These are phyloP conservation scores for Passalora sequoiae DNA, from an alignment of 2,329 filamentous ascomycete genomes.

Conservation along the genomic window DNA sequence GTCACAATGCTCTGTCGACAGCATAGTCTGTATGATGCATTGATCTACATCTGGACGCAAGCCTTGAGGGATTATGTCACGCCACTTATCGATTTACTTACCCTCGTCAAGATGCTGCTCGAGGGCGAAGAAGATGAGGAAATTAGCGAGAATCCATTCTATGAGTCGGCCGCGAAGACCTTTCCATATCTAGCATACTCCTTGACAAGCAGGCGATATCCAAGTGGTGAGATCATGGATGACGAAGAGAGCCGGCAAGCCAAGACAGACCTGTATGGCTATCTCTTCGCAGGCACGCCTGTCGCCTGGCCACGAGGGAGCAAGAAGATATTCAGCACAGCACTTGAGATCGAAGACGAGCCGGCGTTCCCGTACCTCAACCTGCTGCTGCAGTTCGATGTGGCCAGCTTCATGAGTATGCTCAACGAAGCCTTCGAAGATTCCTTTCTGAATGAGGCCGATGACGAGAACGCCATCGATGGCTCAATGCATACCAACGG, in stretches of 20 bases:
- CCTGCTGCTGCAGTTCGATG: slow-evolving; percentile 79
- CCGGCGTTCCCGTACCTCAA: slow-evolving; percentile 81
- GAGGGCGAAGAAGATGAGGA: slow-evolving; percentile 56
- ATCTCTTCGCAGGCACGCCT: slow-evolving; percentile 80
- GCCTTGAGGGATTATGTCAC: slow-evolving; percentile 85
- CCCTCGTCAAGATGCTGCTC: slow-evolving; percentile 53
- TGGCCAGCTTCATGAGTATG: slow-evolving; percentile 87
- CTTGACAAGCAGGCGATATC: slow-evolving; percentile 85
- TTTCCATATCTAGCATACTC: slow-evolving; percentile 93
- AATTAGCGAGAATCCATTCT: slow-evolving; percentile 39
- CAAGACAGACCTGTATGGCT: slow-evolving; percentile 86
- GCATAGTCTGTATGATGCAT: slow-evolving; percentile 85
- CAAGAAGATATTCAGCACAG: slow-evolving; percentile 57
- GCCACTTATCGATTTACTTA: slow-evolving; percentile 76
- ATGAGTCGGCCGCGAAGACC: slow-evolving; percentile 76
- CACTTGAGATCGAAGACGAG: slow-evolving; percentile 51
- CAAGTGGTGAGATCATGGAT: slow-evolving; percentile 69
- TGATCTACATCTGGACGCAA: slow-evolving; percentile 96
- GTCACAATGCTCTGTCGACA: slow-evolving; percentile 86
- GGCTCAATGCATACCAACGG: slow-evolving; percentile 26
- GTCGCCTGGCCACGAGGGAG: slow-evolving; percentile 68
- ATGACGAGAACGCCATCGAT: slow-evolving; percentile 47
- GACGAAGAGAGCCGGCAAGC: slow-evolving; percentile 69
- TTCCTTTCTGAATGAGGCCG: slow-evolving; percentile 69
- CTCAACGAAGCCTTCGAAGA: slow-evolving; percentile 98